Base-by-base conservation (phyloP, 2,329 filamentous ascomycete genomes). In the Aureobasidium sp. region DNA sequence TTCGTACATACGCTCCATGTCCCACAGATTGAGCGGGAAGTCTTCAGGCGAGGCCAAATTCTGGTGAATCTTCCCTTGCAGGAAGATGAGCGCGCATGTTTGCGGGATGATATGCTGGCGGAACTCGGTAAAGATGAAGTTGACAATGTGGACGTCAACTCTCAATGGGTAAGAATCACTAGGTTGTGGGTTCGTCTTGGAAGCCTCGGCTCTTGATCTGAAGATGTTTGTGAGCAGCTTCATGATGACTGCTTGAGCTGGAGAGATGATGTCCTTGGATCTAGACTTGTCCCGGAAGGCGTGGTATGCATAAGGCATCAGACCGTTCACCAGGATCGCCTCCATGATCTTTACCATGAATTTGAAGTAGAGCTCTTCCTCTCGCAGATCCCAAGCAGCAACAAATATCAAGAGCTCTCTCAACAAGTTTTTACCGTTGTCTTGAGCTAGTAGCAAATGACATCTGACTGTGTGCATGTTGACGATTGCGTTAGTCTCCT, bases 341-440 rank as follows among this genome's bases (percentile, higher is more conserved):
- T 97, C 93, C 80, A 98, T 93, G 67, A 98, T 97, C 78, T 98
- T 95, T 51, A 94, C 92, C 78, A 97, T 98, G 77, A 98, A 93
- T 77, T 97, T 95, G 83, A 97, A 98, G 74, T 98, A 97, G 43
- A 97, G 88, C 68, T 97, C 94, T 67, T 95, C 91, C 76, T 98
- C 95, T 47, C 94, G 92, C 73, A 98, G 90, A 75, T 98, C 95
- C 95, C 95, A 98, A 11, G 97, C 95, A 7, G 95, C 95, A 69
- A 98, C 97, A 77, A 98, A 98, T 66, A 98, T 97, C 50, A 98
- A 85, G 73, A 98, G 88, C 77, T 98, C 95, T 65, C 95, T 87
- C 1, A 98, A 84, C 5, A 98, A 84, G 74, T 97, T 97, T 71
- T 95, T 91, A 4, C 95, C 95, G 68, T 94, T 97, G 74, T 97